A percentile compares a stretch with the other conserved stretches of the same genome.
Conservation (phyloP, 371 early-diverging fungal genomes). For the Mortierella sp. region DNA sequence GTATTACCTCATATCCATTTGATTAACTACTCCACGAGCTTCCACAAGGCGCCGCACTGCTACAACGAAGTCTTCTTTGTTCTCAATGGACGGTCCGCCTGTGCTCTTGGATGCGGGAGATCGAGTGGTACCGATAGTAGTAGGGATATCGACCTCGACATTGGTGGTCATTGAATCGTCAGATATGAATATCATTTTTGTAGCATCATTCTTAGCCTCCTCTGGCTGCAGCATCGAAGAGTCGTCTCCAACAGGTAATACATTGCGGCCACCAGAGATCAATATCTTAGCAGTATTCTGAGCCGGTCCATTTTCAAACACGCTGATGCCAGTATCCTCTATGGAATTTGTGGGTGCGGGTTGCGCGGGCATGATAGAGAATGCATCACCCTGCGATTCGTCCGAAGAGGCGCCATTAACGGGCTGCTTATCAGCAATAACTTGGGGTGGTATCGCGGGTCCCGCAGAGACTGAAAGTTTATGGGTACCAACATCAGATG, state of each 20-base stretch:
- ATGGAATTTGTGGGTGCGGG: too few species aligned
- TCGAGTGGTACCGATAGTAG: neutral
- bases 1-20: conserved; percentile 24
- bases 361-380: neutral
- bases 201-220: neutral
- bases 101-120: neutral
- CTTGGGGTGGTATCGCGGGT: neutral
- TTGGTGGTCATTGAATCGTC: neutral
- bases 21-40: conserved; percentile 19
- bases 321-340: neutral
- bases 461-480: too few species aligned
- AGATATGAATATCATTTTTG: neutral
- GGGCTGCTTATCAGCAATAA: neutral
- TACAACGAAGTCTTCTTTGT: conserved; percentile 10
- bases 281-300: neutral
- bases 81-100: neutral
- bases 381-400: conserved; percentile 2
- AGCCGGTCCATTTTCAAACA: too few species aligned
- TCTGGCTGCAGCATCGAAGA: neutral
- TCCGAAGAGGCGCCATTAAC: neutral
- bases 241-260: too few species aligned
- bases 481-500: neutral
- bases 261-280: neutral
- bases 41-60: conserved; percentile 17
- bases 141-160: neutral